Evolutionary conservation across 129 eudicot genomes (phyloP).

Genomic region (Saussurea involucrata): DNA sequence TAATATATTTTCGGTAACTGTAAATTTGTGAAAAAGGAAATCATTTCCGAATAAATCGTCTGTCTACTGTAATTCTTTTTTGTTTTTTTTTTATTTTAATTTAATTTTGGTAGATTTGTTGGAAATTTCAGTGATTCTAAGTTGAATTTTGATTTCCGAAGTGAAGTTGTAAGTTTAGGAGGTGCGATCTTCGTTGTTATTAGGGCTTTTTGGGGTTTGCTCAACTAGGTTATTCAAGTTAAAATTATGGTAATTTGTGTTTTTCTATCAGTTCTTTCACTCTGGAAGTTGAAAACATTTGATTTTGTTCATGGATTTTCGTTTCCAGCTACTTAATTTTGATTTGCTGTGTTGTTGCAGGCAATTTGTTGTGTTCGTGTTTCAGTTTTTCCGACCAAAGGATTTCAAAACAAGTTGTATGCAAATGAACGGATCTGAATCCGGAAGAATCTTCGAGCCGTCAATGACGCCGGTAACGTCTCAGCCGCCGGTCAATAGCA

Average conservation of each 20-base stretch:
- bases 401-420: constrained; percentile 4
- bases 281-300: neutral
- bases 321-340: neutral
- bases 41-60: constrained; percentile 11
- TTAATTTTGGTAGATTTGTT: constrained; percentile 20
- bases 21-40: constrained; percentile 19
- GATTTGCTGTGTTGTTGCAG: neutral
- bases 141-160: constrained; percentile 19
- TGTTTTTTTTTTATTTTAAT: neutral
- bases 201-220: constrained; percentile 16
- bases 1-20: constrained; percentile 16
- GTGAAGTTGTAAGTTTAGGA: neutral
- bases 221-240: constrained; percentile 10
- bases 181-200: neutral
- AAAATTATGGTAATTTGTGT: constrained; percentile 14
- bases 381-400: neutral
- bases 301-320: neutral
- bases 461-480: constrained; percentile 28
- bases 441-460: constrained; percentile 37
- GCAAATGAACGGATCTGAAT: constrained; percentile 70
- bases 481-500: constrained; percentile 32
- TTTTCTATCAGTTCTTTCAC: neutral
- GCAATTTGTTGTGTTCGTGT: neutral
- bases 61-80: constrained; percentile 23
- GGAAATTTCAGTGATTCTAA: constrained; percentile 1